A percentile compares a stretch with the other conserved stretches of the same genome.
Conservation (phyloP, 2,329 filamentous ascomycete genomes). For the Fusarium scirpi region DNA sequence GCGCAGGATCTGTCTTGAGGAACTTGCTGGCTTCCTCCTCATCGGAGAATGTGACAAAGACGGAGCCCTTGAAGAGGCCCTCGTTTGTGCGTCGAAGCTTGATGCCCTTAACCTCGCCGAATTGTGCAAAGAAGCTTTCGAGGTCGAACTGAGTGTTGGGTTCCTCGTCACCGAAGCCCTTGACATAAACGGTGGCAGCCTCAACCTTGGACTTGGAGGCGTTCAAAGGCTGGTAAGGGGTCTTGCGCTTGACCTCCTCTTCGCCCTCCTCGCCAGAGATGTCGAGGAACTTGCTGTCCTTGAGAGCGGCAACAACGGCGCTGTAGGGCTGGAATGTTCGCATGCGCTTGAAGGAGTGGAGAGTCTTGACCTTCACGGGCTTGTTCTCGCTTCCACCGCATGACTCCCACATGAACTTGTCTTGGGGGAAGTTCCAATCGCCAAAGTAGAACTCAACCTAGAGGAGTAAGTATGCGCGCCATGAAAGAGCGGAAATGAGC, state of each 20-base stretch:
- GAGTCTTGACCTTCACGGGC: conserved; percentile 79
- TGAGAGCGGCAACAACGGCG: conserved; percentile 84
- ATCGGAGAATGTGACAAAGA: conserved; percentile 91
- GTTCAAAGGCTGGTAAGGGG: conserved; percentile 70
- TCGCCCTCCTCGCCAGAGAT: conserved; percentile 79
- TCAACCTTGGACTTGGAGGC: conserved; percentile 75
- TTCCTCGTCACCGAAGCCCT: conserved; percentile 91
- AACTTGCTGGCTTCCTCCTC: conserved; percentile 86
- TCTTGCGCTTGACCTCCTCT: conserved; percentile 82
- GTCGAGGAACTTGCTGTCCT: conserved; percentile 78
- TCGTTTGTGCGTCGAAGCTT: conserved; percentile 83
- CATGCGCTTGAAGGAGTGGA: conserved; percentile 96
- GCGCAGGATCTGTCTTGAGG: conserved; percentile 81
- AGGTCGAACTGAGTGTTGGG: conserved; percentile 91
- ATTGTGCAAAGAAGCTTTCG: conserved; percentile 88
- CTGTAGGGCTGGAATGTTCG: conserved; percentile 89
- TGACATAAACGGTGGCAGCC: conserved; percentile 85
- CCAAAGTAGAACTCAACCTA: conserved; percentile 97
- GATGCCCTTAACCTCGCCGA: conserved; percentile 82
- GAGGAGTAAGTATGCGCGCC: conserved; percentile 13
- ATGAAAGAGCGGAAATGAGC: background rate
- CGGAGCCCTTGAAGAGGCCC: conserved; percentile 91
- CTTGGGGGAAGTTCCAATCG: conserved; percentile 87
- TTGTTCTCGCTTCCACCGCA: conserved; percentile 85
- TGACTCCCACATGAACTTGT: conserved; percentile 86